Conservation (phyloP, 106 monocot genomes). For the Acorus calamus region DNA sequence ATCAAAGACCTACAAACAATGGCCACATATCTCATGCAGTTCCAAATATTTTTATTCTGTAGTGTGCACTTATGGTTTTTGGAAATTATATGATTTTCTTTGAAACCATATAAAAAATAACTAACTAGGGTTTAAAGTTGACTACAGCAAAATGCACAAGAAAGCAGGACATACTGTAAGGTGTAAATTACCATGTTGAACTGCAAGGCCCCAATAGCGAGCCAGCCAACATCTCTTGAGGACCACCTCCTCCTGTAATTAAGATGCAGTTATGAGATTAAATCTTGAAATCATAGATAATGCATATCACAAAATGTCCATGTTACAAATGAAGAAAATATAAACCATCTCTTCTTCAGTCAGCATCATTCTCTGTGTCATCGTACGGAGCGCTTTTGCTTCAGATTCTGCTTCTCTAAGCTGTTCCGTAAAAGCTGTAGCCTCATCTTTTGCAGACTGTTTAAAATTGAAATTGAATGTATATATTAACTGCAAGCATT, state of each 20-base stretch:
- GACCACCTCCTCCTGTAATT: conserved; percentile 84
- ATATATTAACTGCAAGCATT: too few species aligned
- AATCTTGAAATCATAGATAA: neutral
- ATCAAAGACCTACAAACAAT: too few species aligned
- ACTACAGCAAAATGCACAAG: too few species aligned
- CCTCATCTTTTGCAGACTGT: conserved; percentile 69
- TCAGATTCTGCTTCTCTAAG: conserved; percentile 74
- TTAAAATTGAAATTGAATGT: conserved; percentile 4
- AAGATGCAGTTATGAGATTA: neutral
- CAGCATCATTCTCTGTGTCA: conserved; percentile 85
- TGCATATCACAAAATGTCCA: too few species aligned
- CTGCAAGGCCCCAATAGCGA: conserved; percentile 90
- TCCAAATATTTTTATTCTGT: too few species aligned
- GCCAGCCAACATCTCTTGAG: conserved; percentile 98
- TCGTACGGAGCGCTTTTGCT: conserved; percentile 50
- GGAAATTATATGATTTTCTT: too few species aligned
- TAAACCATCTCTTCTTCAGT: conserved; percentile 90
- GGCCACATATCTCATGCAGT: too few species aligned
- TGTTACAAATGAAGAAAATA: too few species aligned
- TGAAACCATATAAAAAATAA: too few species aligned
- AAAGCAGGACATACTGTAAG: too few species aligned
- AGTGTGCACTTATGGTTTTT: too few species aligned
- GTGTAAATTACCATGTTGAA: conserved; percentile 46
- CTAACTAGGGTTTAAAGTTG: too few species aligned
- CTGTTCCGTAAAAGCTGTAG: conserved; percentile 33